Percentiles rank a stretch among this genome's conserved stretches.
Evolutionary conservation across 371 early-diverging fungal species (phyloP).

Genomic region (Circinella umbellata): DNA sequence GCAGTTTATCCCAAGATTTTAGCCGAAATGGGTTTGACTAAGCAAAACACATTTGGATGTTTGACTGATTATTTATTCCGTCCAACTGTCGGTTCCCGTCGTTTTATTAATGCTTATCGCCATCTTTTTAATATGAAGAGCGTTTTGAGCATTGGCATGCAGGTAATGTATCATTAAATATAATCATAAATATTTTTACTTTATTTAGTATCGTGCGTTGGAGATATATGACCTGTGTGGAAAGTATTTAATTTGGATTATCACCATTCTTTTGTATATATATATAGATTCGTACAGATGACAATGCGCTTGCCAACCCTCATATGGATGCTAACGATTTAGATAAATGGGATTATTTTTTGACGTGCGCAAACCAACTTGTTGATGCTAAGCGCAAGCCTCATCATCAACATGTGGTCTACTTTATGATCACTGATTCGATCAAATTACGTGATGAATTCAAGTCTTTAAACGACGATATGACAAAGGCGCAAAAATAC

Average conservation of each 20-base stretch:
- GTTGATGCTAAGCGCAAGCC: conserved; percentile 29
- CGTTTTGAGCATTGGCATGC: conserved; percentile 42
- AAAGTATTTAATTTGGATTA: neutral
- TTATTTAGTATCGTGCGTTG: too few relatives aligned
- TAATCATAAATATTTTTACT: too few relatives aligned
- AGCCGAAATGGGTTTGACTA: conserved; percentile 28
- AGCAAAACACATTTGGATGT: conserved; percentile 40
- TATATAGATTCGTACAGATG: conserved; percentile 33
- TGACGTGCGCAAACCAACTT: conserved; percentile 41
- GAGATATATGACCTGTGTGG: neutral
- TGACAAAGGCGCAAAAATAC: conserved; percentile 5
- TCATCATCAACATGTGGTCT: conserved; percentile 33
- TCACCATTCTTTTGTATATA: neutral
- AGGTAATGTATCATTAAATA: conserved; percentile 13
- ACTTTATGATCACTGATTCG: conserved; percentile 42
- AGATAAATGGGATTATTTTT: conserved; percentile 34
- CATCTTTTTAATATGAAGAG: conserved; percentile 36
- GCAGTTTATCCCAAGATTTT: conserved; percentile 26
- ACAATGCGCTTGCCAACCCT: conserved; percentile 36
- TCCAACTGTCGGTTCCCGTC: conserved; percentile 37
- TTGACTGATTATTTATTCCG: conserved; percentile 39
- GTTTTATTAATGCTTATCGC: conserved; percentile 34
- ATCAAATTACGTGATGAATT: conserved; percentile 30
- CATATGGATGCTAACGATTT: conserved; percentile 28
- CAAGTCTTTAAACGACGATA: conserved; percentile 30